Evolutionary conservation across 1,284 basidiomycete genomes (phyloP).

Genomic region (Fomitopsis pinicola): DNA sequence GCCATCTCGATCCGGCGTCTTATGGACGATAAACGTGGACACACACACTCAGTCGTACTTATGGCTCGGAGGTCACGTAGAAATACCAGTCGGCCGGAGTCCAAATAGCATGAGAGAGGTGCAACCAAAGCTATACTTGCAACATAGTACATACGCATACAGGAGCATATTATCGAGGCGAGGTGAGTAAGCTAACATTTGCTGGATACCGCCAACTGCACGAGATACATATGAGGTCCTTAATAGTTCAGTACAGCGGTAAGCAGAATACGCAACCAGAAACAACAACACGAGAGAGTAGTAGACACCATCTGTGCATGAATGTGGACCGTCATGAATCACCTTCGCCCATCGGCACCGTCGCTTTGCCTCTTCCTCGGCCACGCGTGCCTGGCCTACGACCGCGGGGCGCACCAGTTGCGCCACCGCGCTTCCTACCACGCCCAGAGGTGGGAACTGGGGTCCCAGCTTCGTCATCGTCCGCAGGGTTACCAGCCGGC

Average conservation of each 20-base stretch:
- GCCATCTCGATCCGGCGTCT: neutral
- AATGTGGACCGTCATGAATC: slow-evolving; percentile 13
- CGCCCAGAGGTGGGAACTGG: slow-evolving; percentile 22
- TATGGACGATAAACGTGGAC: neutral
- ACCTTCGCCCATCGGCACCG: slow-evolving; percentile 10
- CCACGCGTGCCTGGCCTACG: slow-evolving; percentile 31
- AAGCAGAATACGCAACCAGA: neutral
- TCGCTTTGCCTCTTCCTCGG: slow-evolving; percentile 17
- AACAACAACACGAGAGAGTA: neutral
- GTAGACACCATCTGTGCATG: neutral
- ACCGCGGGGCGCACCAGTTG: slow-evolving; percentile 35
- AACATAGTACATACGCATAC: slow-evolving; percentile 1
- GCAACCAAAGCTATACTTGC: neutral
- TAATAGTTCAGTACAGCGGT: neutral
- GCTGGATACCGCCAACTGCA: neutral
- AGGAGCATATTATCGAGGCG: neutral
- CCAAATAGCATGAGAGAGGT: neutral
- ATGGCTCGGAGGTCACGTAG: too few species aligned
- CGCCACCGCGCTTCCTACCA: slow-evolving; percentile 39
- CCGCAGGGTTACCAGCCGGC: slow-evolving; percentile 14
- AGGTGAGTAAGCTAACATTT: neutral
- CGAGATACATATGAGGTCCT: neutral
- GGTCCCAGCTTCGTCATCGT: slow-evolving; percentile 33
- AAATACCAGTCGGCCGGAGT: neutral
- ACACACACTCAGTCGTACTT: neutral